phyloP scores from a whole-genome alignment of 139 green algal genomes.

The Desmodesmus armatus region DNA sequence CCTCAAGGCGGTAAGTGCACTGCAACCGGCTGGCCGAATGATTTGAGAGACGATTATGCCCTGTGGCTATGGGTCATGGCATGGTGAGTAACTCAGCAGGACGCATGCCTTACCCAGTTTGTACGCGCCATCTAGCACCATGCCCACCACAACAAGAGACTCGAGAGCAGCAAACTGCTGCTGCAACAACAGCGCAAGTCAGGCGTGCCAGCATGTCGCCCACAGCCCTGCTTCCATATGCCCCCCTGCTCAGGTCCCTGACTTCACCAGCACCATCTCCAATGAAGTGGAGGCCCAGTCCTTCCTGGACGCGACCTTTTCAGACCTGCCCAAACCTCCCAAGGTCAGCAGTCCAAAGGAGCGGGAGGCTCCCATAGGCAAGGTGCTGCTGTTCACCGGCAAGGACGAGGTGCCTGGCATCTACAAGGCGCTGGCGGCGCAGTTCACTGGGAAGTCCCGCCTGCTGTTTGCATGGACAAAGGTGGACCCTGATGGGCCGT shows the following conservation, averaged over 20 bases:
- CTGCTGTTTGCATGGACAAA: constrained; percentile 39
- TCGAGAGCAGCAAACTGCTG: too few relatives aligned
- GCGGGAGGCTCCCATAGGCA: not conserved
- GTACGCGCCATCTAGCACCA: too few relatives aligned
- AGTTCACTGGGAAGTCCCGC: constrained; percentile 9
- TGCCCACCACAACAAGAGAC: too few relatives aligned
- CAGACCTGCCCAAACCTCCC: not conserved
- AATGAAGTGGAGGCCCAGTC: not conserved
- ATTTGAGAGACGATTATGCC: too few relatives aligned
- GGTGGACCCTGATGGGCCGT: not conserved
- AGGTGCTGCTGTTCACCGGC: constrained; percentile 37
- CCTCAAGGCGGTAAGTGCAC: constrained; percentile 8
- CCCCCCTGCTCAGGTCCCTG: constrained; percentile 42
- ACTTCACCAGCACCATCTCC: constrained; percentile 7
- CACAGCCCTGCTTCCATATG: too few relatives aligned
- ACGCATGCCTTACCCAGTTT: too few relatives aligned
- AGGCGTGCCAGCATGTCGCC: too few relatives aligned
- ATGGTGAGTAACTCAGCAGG: too few relatives aligned
- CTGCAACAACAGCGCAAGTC: too few relatives aligned
- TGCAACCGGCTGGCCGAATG: not conserved
- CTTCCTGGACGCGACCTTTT: not conserved
- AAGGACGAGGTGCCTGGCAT: constrained; percentile 37
- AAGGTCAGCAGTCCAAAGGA: not conserved
- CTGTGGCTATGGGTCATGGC: too few relatives aligned
- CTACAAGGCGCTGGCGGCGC: constrained; percentile 40